phyloP scores from a whole-genome alignment of 331 rosid species.

The Saraca asoca region DNA sequence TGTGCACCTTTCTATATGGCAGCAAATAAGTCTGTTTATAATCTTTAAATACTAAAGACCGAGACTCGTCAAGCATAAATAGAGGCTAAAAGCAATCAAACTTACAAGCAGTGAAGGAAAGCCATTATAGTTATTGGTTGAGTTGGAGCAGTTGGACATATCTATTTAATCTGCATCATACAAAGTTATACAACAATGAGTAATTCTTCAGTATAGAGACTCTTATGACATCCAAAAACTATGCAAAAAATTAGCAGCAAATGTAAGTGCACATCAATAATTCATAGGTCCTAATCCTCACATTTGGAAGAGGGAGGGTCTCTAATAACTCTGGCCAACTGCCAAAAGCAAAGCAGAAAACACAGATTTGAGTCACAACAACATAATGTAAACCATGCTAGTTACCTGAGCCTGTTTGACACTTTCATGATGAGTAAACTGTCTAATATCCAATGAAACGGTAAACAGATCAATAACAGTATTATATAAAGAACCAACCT shows the following conservation, averaged over 20 bases:
- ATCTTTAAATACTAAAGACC: slow-evolving; percentile 4
- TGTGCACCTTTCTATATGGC: too few relatives aligned
- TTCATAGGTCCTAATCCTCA: slow-evolving; percentile 48
- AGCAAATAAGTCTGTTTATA: slow-evolving; percentile 26
- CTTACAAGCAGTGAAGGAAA: slow-evolving; percentile 69
- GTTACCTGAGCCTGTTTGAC: slow-evolving; percentile 96
- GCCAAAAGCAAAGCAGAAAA: slow-evolving; percentile 47
- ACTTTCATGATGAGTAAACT: slow-evolving; percentile 96
- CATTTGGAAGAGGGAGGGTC: slow-evolving; percentile 93
- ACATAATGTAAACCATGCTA: slow-evolving; percentile 20
- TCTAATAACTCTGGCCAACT: slow-evolving; percentile 99
- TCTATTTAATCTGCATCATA: slow-evolving; percentile 88
- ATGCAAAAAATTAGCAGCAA: slow-evolving; percentile 1
- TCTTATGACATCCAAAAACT: slow-evolving; percentile 5
- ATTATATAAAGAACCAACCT: background rate
- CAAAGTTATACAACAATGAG: slow-evolving; percentile 16
- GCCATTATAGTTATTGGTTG: slow-evolving; percentile 75
- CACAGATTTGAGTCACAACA: slow-evolving; percentile 8
- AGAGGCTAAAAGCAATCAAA: too few relatives aligned
- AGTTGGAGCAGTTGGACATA: slow-evolving; percentile 97
- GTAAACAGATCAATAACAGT: slow-evolving; percentile 18
- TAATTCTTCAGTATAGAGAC: background rate
- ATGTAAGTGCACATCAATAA: slow-evolving; percentile 18
- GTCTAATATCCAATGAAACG: slow-evolving; percentile 37
- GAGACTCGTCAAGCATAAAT: background rate